These are phyloP conservation scores for Lunasporangiospora selenospora DNA, from an alignment of 192 early-diverging fungal genomes.

Conservation along the genomic window DNA sequence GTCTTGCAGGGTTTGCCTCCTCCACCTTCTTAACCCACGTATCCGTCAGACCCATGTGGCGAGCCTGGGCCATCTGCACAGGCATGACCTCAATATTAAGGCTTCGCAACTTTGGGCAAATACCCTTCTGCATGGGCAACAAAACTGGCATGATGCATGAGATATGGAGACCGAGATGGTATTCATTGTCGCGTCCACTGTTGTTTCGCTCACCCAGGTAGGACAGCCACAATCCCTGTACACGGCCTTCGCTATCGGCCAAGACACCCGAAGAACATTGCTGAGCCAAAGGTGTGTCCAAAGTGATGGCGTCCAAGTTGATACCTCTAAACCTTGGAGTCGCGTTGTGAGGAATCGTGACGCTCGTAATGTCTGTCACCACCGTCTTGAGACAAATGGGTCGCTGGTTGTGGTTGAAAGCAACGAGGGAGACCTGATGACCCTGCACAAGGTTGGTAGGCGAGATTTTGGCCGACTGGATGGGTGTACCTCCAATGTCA, in stretches of 20 bases:
- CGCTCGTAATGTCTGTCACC: slow-evolving; percentile 65
- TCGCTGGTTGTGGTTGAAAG: slow-evolving; percentile 61
- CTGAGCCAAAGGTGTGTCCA: slow-evolving; percentile 83
- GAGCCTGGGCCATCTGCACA: slow-evolving; percentile 63
- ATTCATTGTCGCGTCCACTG: slow-evolving; percentile 67
- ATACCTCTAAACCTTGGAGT: slow-evolving; percentile 56
- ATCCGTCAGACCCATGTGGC: slow-evolving; percentile 63
- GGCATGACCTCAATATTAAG: slow-evolving; percentile 68
- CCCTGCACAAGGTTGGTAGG: slow-evolving; percentile 67
- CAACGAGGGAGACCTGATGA: slow-evolving; percentile 64
- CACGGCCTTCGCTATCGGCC: slow-evolving; percentile 67
- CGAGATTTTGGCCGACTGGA: slow-evolving; percentile 67
- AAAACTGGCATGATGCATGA: slow-evolving; percentile 61
- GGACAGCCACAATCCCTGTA: slow-evolving; percentile 77
- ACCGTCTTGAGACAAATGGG: slow-evolving; percentile 66
- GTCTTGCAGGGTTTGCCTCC: slow-evolving; percentile 56
- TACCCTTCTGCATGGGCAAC: slow-evolving; percentile 52
- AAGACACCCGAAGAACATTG: slow-evolving; percentile 80
- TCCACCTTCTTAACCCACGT: slow-evolving; percentile 65
- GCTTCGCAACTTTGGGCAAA: slow-evolving; percentile 62
- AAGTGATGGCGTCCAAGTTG: slow-evolving; percentile 82
- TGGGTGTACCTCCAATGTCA: slow-evolving; percentile 76
- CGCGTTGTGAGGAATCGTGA: slow-evolving; percentile 63
- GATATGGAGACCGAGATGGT: slow-evolving; percentile 66
- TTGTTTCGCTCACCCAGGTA: slow-evolving; percentile 77